These are phyloP conservation scores for Pythium brachiatum DNA, from an alignment of 352 stramenopile genomes.

Conservation along the genomic window DNA sequence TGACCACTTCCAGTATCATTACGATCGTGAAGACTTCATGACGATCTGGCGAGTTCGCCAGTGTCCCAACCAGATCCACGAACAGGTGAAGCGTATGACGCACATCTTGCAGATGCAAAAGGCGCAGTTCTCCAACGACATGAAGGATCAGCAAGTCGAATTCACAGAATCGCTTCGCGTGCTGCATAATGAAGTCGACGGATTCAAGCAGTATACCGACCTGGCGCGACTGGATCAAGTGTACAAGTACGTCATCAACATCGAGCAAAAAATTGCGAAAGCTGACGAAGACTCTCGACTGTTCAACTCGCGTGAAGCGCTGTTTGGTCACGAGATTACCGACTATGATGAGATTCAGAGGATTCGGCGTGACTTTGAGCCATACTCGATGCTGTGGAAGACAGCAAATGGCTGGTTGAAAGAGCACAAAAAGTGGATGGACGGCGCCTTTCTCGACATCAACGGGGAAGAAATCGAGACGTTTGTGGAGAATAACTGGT, in stretches of 20 bases:
- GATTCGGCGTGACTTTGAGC: constrained; percentile 91
- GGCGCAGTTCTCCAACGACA: constrained; percentile 81
- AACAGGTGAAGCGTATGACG: constrained; percentile 82
- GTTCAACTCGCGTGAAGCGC: constrained; percentile 90
- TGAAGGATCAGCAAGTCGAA: constrained; percentile 91
- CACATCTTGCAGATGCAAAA: constrained; percentile 84
- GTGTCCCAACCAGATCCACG: constrained; percentile 86
- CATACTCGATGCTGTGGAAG: constrained; percentile 94
- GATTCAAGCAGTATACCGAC: constrained; percentile 86
- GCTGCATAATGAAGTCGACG: constrained; percentile 87
- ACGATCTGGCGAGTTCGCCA: constrained; percentile 88
- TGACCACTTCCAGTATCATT: constrained; percentile 81
- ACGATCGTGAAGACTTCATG: constrained; percentile 88
- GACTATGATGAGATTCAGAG: constrained; percentile 91
- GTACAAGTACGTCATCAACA: constrained; percentile 83
- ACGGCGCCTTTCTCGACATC: constrained; percentile 87
- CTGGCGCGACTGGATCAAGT: constrained; percentile 82
- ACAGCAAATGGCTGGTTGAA: constrained; percentile 89
- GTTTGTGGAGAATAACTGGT: constrained; percentile 81
- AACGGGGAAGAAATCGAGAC: constrained; percentile 92
- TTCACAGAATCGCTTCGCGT: constrained; percentile 85
- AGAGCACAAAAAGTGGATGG: constrained; percentile 92
- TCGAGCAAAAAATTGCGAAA: constrained; percentile 87
- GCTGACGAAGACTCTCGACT: constrained; percentile 86
- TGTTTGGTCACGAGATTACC: constrained; percentile 88